Evolutionary conservation across 1,139 yeast genomes (phyloP), one percentile per base, ranked within the genome.

Genomic region (Hyphopichia buzzinii): DNA sequence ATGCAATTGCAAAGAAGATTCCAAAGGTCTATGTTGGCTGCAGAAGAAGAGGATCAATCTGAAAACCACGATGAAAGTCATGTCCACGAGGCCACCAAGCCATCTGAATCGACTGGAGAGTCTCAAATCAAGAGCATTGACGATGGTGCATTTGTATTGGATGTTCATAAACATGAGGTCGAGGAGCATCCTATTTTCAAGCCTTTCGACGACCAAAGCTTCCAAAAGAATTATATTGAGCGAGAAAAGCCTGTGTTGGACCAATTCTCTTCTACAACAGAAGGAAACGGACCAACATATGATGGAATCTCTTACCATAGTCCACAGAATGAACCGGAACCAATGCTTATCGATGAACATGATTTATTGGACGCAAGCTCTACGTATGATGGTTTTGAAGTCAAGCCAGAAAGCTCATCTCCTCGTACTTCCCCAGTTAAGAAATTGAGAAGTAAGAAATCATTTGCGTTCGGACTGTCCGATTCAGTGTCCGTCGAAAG

Each of bases 381-480:
- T 19, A n/a, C n/a, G n/a, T n/a, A n/a, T n/a, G n/a, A n/a, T n/a
- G n/a, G n/a, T n/a, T n/a, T n/a, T n/a, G n/a, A n/a, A n/a, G n/a
- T n/a, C n/a, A n/a, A n/a, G n/a, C n/a, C n/a, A n/a, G 8, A 7
- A 7, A 10, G 8, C 6, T 10, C 6, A 12, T 4, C 32, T 3
- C 24, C 32, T 4, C 32, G 23, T 11, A 13, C 17, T 14, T 30
- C 49, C 3, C 44, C 57, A 1, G 50, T 54, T 10, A 49, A 44
- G 33, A 38, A 35, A 23, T 27, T 41, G 25, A 47, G 43, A 24
- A 52, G 50, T 32, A 57, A 55, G 46, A 57, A 57, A 39, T 52
- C 59, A 4, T 55, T 59, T 43, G 63, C 60, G 3, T 34, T 50
- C 6, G 41, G 56, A 12, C 47, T 40, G 8, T 49, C 48, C 23